Base-by-base conservation (phyloP, 805 yeast genomes). In the Nakazawaea ishiwadae region DNA sequence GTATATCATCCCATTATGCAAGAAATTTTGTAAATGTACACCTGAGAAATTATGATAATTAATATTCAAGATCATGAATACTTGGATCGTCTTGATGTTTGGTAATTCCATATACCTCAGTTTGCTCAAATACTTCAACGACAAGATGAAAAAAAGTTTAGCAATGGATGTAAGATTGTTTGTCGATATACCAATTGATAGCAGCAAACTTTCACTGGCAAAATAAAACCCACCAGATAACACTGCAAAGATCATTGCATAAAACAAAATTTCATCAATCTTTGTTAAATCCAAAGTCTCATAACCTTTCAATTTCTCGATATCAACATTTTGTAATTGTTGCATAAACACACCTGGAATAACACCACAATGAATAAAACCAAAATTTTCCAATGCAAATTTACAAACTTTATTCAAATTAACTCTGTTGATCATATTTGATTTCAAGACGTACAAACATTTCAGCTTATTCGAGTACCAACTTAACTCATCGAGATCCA, bases 1-100 rank as follows among this genome's bases (percentile, higher is more conserved):
- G 26, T 19, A 31, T 8, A 31, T 19, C 35, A 31, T 31, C 24
- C 26, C 35, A 17, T 17, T 4, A 10, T 18, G 26, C 18, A 31
- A 12, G 12, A 31, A 17, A 14, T 31, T 31, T 19, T 31, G 35
- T 18, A 31, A n/a, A 9, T 7, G 14, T 23, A 31, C 17, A n/a
- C 35, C 35, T 9, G 26, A 17, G 15, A 31, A 31, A n/a, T 31
- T 31, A 31, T 31, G 35, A 24, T 18, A 31, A 19, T 19, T 14
- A 5, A 31, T n/a, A 14, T 31, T 31, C 35, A 31, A 14, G 7
- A 19, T 5, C 10, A 31, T 12, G 12, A 31, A 31, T 4, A n/a
- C 26, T 14, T 31, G 35, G 6, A 31, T 31, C 5, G 35, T 5
- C 18, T 31, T 31, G 15, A 31, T 11, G 12, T 31, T 31, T 7